Conservation (phyloP, 148 eudicot species). For the Rhododendron kiyosumense region DNA sequence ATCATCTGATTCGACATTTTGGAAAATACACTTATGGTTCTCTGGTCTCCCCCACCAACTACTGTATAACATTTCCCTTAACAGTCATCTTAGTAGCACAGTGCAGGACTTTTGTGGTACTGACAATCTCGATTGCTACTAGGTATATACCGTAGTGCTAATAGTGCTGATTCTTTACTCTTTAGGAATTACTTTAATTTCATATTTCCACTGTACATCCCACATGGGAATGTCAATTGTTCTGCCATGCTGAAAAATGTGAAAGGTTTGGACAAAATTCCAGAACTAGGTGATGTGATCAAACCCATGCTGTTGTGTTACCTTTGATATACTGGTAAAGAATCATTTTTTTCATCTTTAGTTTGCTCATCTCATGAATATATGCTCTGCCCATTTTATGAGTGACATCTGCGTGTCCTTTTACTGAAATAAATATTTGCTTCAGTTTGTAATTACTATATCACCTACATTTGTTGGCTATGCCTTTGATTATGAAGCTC, state of each 20-base stretch:
- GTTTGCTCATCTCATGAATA: neutral
- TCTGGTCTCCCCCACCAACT: neutral
- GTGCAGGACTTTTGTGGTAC: neutral
- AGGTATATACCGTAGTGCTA: neutral
- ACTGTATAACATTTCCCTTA: neutral
- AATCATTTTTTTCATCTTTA: neutral
- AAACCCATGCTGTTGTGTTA: neutral
- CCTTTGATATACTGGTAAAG: neutral
- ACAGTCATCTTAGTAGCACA: neutral
- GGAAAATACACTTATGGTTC: neutral
- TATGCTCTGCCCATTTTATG: neutral
- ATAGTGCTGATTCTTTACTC: neutral
- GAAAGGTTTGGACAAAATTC: neutral
- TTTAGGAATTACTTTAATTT: neutral
- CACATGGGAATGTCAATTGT: neutral
- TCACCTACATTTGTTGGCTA: neutral
- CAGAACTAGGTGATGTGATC: neutral
- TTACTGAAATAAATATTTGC: neutral
- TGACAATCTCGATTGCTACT: neutral
- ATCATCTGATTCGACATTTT: neutral
- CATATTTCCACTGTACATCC: neutral
- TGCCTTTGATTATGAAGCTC: neutral
- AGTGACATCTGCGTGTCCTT: neutral
- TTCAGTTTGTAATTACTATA: constrained; percentile 4
- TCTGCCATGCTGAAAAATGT: neutral